Percentiles rank a stretch among this genome's conserved stretches.
These are phyloP conservation scores for Kickxella alabastrina DNA, from an alignment of 192 early-diverging fungal genomes.

Conservation along the genomic window DNA sequence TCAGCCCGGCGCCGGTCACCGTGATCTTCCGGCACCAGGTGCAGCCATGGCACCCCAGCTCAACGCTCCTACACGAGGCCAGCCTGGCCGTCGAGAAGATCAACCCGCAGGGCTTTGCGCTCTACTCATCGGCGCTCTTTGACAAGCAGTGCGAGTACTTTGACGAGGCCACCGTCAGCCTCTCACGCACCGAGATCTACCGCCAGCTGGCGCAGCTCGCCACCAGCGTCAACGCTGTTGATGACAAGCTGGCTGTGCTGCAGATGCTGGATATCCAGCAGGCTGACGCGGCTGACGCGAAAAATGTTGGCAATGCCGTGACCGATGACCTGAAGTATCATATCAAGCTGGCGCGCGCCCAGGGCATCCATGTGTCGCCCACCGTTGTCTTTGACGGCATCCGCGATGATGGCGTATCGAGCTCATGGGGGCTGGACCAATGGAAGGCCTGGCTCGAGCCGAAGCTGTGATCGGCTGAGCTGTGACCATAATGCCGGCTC, in stretches of 20 bases:
- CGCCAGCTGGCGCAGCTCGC: constrained; percentile 53
- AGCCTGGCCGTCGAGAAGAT: constrained; percentile 65
- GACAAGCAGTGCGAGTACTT: constrained; percentile 58
- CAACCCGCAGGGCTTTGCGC: constrained; percentile 53
- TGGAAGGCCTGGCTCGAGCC: constrained; percentile 60
- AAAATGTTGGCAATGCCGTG: constrained; percentile 67
- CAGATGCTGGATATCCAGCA: constrained; percentile 51
- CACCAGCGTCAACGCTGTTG: constrained; percentile 41
- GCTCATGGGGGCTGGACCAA: constrained; percentile 63
- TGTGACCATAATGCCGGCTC: too few species aligned
- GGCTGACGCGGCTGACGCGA: constrained; percentile 17
- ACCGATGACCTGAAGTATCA: constrained; percentile 67
- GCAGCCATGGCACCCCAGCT: constrained; percentile 80
- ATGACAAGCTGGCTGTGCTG: constrained; percentile 44
- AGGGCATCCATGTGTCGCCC: constrained; percentile 73
- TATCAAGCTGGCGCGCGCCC: constrained; percentile 63
- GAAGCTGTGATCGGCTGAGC: constrained; percentile 6
- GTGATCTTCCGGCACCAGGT: constrained; percentile 79
- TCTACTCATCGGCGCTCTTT: constrained; percentile 57
- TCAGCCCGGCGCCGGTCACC: constrained; percentile 51
- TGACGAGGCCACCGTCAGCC: constrained; percentile 60
- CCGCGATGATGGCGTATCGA: constrained; percentile 60
- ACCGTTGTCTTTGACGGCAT: constrained; percentile 69
- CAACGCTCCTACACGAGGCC: constrained; percentile 72
- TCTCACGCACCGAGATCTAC: constrained; percentile 57